A percentile compares a stretch with the other conserved stretches of the same genome.
Evolutionary conservation across 495 filamentous ascomycete genomes (phyloP).

Genomic region (Parathielavia hyrcaniae): DNA sequence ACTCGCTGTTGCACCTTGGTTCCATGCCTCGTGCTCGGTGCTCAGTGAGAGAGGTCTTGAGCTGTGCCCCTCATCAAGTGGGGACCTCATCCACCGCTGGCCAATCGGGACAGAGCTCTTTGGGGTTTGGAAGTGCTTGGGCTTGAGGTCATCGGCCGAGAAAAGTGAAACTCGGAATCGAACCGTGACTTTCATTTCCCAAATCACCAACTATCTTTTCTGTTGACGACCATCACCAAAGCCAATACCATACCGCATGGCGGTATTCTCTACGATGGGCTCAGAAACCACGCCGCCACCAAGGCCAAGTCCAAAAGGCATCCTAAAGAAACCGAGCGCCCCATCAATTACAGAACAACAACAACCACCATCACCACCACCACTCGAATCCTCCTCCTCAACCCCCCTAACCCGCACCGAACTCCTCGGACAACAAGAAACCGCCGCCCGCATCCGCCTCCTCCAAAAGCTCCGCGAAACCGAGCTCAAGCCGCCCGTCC

Average conservation of each 20-base stretch:
- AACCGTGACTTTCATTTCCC: too few species aligned
- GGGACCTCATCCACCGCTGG: not conserved
- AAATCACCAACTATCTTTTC: not conserved
- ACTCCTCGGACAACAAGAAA: conserved; percentile 39
- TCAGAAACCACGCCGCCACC: not conserved
- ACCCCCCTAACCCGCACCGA: conserved; percentile 14
- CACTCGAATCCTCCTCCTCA: conserved; percentile 1
- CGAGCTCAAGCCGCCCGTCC: conserved; percentile 57
- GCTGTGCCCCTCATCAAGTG: not conserved
- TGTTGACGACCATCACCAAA: not conserved
- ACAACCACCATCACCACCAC: not conserved
- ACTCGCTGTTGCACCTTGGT: conserved; percentile 9
- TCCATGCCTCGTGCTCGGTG: not conserved
- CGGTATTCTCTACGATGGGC: not conserved
- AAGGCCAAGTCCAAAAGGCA: conserved; percentile 12
- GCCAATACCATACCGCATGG: not conserved
- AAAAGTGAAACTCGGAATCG: too few species aligned
- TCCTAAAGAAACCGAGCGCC: conserved; percentile 15
- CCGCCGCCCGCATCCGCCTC: conserved; percentile 43
- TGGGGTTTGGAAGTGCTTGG: not conserved
- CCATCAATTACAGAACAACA: not conserved
- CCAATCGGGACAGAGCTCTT: not conserved
- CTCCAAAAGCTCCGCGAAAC: conserved; percentile 58
- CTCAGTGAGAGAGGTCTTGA: too few species aligned
- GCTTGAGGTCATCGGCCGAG: conserved; percentile 1